Percentiles rank a stretch among this genome's conserved stretches.
Evolutionary conservation across 2,329 filamentous ascomycete genomes (phyloP).

Genomic region (Amylocarpus encephaloides): DNA sequence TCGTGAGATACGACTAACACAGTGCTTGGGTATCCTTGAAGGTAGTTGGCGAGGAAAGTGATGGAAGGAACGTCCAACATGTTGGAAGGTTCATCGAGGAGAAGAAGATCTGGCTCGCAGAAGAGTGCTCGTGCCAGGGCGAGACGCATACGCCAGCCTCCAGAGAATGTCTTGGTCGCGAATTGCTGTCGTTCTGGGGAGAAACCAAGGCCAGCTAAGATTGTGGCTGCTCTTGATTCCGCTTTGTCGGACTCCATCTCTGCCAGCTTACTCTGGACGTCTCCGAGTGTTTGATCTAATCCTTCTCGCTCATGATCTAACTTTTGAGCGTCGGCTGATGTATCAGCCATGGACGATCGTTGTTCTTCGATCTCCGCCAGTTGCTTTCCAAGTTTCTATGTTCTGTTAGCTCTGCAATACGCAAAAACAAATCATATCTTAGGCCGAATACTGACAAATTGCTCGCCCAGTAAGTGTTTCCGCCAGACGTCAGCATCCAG

Average conservation of each 20-base stretch:
- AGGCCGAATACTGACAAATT: conserved; percentile 54
- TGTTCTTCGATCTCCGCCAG: conserved; percentile 72
- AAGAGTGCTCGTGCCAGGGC: conserved; percentile 92
- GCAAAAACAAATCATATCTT: background rate
- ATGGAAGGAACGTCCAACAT: conserved; percentile 99
- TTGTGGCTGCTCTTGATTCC: conserved; percentile 89
- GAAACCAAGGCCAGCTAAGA: conserved; percentile 94
- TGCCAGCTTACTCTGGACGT: conserved; percentile 83
- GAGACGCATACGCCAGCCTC: conserved; percentile 98
- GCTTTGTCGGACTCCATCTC: conserved; percentile 99
- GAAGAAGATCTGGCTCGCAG: conserved; percentile 90
- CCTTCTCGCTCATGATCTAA: conserved; percentile 85
- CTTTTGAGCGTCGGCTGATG: conserved; percentile 77
- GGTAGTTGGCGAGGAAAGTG: conserved; percentile 92
- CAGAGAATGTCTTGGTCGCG: conserved; percentile 95
- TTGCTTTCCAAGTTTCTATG: conserved; percentile 66
- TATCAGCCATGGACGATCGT: conserved; percentile 77
- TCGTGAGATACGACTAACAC: conserved; percentile 97
- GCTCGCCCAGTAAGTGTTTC: conserved; percentile 86
- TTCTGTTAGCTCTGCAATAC: conserved; percentile 8
- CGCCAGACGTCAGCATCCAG: conserved; percentile 97
- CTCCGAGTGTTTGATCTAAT: conserved; percentile 81
- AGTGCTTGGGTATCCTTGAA: conserved; percentile 89
- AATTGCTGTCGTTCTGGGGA: conserved; percentile 86
- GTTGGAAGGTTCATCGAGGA: conserved; percentile 99